Evolutionary conservation across 768 basidiomycete genomes (phyloP).

Genomic region (Kwoniella newhampshirensis): DNA sequence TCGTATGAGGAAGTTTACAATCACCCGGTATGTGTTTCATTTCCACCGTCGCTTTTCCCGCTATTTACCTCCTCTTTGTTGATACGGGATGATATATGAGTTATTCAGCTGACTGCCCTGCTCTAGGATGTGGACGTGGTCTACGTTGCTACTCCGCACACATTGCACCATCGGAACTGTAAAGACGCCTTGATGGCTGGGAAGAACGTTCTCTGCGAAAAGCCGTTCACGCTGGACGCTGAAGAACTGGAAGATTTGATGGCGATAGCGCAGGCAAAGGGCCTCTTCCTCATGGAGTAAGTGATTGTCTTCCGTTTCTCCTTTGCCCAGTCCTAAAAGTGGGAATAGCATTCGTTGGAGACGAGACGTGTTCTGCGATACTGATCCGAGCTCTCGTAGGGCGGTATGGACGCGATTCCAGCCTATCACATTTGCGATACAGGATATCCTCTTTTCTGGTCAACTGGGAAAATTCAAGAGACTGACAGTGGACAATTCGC

Average conservation of each 20-base stretch:
- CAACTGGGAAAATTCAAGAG: constrained; percentile 45
- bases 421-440: constrained; percentile 43
- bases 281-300: constrained; percentile 91
- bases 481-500: constrained; percentile 68
- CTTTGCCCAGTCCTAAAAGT: too few relatives aligned
- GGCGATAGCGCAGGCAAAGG: constrained; percentile 70
- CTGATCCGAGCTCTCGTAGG: too few relatives aligned
- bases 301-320: constrained; percentile 62
- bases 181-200: constrained; percentile 70
- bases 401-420: constrained; percentile 43
- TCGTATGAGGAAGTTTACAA: constrained; percentile 70
- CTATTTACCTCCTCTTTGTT: not conserved
- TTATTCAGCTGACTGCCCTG: not conserved
- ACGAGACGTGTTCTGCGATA: too few relatives aligned
- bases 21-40: constrained; percentile 59
- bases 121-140: constrained; percentile 67
- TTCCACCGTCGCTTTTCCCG: not conserved
- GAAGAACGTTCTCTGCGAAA: constrained; percentile 86
- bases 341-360: too few relatives aligned
- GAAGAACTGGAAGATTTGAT: constrained; percentile 72
- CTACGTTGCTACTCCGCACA: constrained; percentile 84
- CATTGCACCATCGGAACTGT: constrained; percentile 74
- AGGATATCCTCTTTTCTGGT: constrained; percentile 41
- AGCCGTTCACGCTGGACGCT: constrained; percentile 75
- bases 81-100: too few relatives aligned